Conservation (phyloP, 306 rosid species). For the Quercus parvula region DNA sequence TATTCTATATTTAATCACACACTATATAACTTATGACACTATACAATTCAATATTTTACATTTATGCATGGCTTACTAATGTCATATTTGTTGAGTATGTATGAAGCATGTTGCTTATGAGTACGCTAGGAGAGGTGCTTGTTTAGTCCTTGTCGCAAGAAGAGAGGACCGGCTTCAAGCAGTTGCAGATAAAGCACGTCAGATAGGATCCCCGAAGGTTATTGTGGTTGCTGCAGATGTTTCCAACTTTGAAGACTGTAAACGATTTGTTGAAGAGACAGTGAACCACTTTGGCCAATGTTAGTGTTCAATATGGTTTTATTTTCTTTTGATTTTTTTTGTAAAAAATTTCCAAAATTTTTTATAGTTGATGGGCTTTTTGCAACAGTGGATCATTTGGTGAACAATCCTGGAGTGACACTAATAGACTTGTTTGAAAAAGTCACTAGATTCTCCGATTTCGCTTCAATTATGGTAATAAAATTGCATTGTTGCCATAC, state of each 20-base stretch:
- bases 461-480: slow-evolving; percentile 14
- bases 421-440: neutral
- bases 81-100: neutral
- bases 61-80: too few species aligned
- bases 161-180: slow-evolving; percentile 1
- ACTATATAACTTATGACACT: too few species aligned
- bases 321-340: neutral
- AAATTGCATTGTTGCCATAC: neutral
- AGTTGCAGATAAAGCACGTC: neutral
- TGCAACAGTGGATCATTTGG: slow-evolving; percentile 13
- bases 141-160: slow-evolving; percentile 5
- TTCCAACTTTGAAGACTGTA: slow-evolving; percentile 3
- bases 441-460: neutral
- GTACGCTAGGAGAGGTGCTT: slow-evolving; percentile 19
- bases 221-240: slow-evolving; percentile 1
- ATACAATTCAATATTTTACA: too few species aligned
- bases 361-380: neutral
- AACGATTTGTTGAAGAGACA: neutral
- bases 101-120: slow-evolving; percentile 12
- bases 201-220: neutral
- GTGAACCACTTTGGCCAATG: slow-evolving; percentile 3
- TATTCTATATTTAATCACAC: too few species aligned
- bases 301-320: neutral
- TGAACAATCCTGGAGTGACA: slow-evolving; percentile 10
- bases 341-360: neutral